Base-by-base conservation (phyloP, 1,139 yeast genomes). In the Magnusiomyces tetraspermus region DNA sequence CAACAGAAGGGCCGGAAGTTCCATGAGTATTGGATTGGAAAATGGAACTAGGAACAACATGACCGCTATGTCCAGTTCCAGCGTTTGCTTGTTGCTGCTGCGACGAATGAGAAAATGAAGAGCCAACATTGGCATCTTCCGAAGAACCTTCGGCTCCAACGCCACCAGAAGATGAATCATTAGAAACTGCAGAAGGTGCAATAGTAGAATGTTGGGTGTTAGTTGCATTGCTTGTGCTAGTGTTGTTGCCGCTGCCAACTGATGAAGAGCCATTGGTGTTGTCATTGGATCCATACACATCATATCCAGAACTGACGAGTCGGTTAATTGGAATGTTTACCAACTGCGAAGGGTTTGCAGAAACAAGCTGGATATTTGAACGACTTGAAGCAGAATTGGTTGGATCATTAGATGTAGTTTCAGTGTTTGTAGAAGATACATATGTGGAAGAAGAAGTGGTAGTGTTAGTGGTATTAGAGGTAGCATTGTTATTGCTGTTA, bases 301-400 rank as follows among this genome's bases (percentile, higher is more conserved):
- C 23, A 23, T 41, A 41, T 24, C 45, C 45, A 22, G 45, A 21
- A 15, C 28, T 24, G 15, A 23, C 30, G 17, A 41, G 15, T 23
- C 45, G 45, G 2, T 41, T 30, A 22, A 41, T 21, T 13, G 45
- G 45, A 22, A 22, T 22, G 6, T 41, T 41, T 22, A 41, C 19
- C 15, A 41, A 30, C 13, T 41, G 45, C 30, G 45, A 41, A 15
- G 45, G 45, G 19, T 41, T 41, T 13, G 45, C 45, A 13, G 45
- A 41, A 5, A 41, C 40, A 36, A 36, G 40, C 17, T 36, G 17
- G 17, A n/a, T 28, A 28, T 28, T 28, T 8, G 33, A 28, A 28
- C 11, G 6, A 11, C 11, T 28, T 28, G 33, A 6, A 8, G 33
- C 11, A 28, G 33, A 8, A 11, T 6, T 11, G 11, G 33, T 28